These are phyloP conservation scores for Hemileccinum rubropunctum DNA, from an alignment of 768 basidiomycete species.

Conservation along the genomic window DNA sequence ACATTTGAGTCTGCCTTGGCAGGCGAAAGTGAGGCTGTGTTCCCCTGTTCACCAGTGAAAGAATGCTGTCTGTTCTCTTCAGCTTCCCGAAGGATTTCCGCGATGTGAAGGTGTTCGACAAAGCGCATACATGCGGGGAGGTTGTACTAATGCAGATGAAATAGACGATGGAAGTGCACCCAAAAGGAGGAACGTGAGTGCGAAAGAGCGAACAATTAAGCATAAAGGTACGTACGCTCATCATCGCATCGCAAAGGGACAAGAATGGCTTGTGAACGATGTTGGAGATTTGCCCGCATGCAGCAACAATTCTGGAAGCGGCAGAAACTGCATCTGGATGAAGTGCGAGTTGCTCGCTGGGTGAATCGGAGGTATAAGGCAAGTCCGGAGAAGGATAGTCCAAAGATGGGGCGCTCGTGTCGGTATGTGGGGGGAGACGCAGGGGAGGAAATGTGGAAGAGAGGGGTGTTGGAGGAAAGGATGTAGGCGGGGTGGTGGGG, in stretches of 20 bases:
- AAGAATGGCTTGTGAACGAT: conserved; percentile 69
- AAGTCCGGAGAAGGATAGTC: conserved; percentile 60
- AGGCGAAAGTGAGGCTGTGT: too few species aligned
- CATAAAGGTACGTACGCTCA: conserved; percentile 50
- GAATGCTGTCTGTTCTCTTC: conserved; percentile 41
- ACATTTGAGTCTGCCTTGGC: neutral
- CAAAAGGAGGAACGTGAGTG: neutral
- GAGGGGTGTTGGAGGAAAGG: conserved; percentile 31
- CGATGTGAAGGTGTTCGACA: conserved; percentile 66
- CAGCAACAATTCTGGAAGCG: conserved; percentile 63
- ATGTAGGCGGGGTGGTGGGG: conserved; percentile 24
- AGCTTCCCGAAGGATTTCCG: conserved; percentile 67
- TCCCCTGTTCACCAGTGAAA: conserved; percentile 38
- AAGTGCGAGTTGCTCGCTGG: conserved; percentile 52
- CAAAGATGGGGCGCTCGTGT: neutral
- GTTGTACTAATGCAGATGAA: conserved; percentile 50
- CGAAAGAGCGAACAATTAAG: neutral
- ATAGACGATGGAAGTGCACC: neutral
- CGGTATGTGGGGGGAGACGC: neutral
- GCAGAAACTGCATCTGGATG: conserved; percentile 61
- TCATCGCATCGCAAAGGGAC: conserved; percentile 67
- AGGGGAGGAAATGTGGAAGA: conserved; percentile 22
- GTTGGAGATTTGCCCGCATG: conserved; percentile 63
- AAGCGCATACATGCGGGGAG: conserved; percentile 73
- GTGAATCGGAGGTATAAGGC: conserved; percentile 44